Conservation (phyloP, 1,284 basidiomycete species). For the Cutaneotrichosporon spelunceum region DNA sequence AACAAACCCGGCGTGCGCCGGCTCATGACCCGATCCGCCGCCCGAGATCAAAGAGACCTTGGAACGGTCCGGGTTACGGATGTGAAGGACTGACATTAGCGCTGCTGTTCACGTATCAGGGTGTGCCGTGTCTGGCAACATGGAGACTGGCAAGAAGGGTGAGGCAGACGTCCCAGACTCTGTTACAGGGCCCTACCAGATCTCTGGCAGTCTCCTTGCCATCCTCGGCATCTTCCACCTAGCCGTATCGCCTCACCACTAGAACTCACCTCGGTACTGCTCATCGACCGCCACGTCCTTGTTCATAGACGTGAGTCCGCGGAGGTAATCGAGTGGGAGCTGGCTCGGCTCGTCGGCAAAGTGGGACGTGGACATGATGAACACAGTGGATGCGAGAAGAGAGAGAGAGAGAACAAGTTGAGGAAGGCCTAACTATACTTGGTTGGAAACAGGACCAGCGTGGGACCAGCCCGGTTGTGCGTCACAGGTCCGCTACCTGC, state of each 20-base stretch:
- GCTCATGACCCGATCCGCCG: slow-evolving; percentile 88
- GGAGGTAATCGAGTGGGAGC: slow-evolving; percentile 70
- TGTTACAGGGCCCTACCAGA: not conserved
- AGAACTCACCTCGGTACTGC: slow-evolving; percentile 25
- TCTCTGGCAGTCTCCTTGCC: not conserved
- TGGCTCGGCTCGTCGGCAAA: slow-evolving; percentile 65
- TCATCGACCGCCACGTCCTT: slow-evolving; percentile 65
- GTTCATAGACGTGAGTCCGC: slow-evolving; percentile 67
- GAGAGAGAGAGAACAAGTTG: not conserved
- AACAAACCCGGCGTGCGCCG: slow-evolving; percentile 72
- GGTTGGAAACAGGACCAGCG: not conserved
- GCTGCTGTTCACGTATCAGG: not conserved
- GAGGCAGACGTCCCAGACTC: not conserved
- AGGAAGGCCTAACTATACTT: not conserved
- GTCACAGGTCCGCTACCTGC: not conserved
- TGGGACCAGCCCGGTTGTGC: not conserved
- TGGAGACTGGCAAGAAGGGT: no score
- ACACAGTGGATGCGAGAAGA: not conserved
- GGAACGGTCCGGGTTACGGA: slow-evolving; percentile 58
- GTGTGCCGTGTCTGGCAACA: not conserved
- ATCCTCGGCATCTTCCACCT: not conserved
- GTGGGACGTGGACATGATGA: slow-evolving; percentile 53
- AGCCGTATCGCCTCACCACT: not conserved
- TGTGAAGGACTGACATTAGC: slow-evolving; percentile 54
- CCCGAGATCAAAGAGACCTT: slow-evolving; percentile 82